Conservation (phyloP, 2,329 filamentous ascomycete species). For the Tetracladium maxilliforme region DNA sequence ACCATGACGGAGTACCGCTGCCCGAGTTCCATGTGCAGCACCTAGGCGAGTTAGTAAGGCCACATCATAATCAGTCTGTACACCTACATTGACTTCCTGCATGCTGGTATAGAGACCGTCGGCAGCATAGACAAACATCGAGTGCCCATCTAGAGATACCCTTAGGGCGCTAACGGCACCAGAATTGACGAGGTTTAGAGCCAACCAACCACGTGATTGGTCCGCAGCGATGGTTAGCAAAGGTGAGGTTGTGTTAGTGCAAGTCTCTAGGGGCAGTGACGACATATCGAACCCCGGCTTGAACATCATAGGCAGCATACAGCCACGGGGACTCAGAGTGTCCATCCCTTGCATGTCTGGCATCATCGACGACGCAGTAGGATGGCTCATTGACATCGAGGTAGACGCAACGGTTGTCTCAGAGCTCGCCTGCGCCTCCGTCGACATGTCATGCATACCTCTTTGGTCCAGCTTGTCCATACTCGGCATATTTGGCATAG, state of each 20-base stretch:
- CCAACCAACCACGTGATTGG: constrained; percentile 5
- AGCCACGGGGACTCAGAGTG: constrained; percentile 5
- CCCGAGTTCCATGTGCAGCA: constrained; percentile 6
- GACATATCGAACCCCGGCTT: constrained; percentile 6
- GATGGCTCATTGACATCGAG: constrained; percentile 2
- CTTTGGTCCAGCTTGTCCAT: constrained; percentile 1
- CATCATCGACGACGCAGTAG: constrained; percentile 3
- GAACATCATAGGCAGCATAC: constrained; percentile 7
- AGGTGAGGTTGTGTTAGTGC: constrained; percentile 6
- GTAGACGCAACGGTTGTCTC: no score
- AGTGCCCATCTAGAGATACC: constrained; percentile 8
- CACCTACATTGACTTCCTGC: constrained; percentile 8
- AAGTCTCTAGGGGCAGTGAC: constrained; percentile 6
- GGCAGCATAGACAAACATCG: constrained; percentile 9
- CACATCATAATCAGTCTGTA: constrained; percentile 2
- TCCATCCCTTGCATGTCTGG: constrained; percentile 5
- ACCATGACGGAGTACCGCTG: constrained; percentile 10
- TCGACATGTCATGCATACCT: constrained; percentile 3
- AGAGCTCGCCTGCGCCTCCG: no score
- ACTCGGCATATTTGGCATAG: constrained; percentile 2
- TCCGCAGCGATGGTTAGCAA: not conserved
- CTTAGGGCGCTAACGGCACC: constrained; percentile 6
- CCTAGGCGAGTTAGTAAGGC: constrained; percentile 4
- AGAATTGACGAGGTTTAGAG: constrained; percentile 8
- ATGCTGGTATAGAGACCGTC: constrained; percentile 7